Evolutionary conservation across 2,329 filamentous ascomycete species (phyloP), one percentile per base, ranked within the genome.

Genomic region (Cladobotryum mycophilum): DNA sequence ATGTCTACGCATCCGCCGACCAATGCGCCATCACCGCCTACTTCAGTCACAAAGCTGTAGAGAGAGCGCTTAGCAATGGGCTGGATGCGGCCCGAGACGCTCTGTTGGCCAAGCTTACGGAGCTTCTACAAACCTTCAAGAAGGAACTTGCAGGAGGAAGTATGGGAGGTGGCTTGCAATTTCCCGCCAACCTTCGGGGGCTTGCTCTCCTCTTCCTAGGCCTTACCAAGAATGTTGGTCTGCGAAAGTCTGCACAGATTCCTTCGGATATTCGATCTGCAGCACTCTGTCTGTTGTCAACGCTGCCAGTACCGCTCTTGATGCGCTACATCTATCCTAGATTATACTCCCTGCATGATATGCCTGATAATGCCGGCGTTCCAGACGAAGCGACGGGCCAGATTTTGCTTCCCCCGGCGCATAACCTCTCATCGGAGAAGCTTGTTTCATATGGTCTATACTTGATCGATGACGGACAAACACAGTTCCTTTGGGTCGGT

Each of bases 41-140:
- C 75, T 97, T 92, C 76, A 92, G 87, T 60, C 93, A 99, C 79
- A 97, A 97, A 75, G 93, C 93, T 14, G 93, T 97, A 3, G 93
- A 99, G 74, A 81, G 89, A 60, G 85, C 88, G 11, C 75, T 99
- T 37, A 86, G 88, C 60, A 89, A 82, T 61, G 91, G 92, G 37
- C 76, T 99, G 47, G 93, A 99, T 60, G 86, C 89, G 44, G 93
- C 93, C 46, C 81, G 93, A 40, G 93, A 99, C 68, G 86, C 89
- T 43, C 76, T 97, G 41, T 90, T 96, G 67, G 82, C 85, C 58
- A 99, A 99, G 78, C 76, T 96, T 40, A 86, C 90, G 25, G 93
- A 99, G 72, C 80, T 99, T 45, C 76, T 99, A 53, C 86, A 92
- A 67, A 97, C 92, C 0, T 99, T 96, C 75, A 88, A 90, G 72